These are phyloP conservation scores for Pharnaceum exiguum DNA, from an alignment of 148 eudicot genomes.

Conservation along the genomic window DNA sequence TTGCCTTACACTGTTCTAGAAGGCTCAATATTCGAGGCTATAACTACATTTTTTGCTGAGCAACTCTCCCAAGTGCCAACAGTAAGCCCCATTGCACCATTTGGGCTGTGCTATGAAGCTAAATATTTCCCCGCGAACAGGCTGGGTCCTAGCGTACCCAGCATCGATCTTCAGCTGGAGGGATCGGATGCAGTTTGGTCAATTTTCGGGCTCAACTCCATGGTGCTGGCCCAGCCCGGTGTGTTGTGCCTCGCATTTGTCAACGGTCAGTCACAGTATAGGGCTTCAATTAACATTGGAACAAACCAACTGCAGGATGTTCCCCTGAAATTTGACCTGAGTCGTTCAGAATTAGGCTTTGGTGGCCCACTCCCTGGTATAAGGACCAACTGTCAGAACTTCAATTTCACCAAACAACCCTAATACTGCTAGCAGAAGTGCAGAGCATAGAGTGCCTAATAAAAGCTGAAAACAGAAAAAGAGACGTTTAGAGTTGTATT, in stretches of 20 bases:
- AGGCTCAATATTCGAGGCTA: slow-evolving; percentile 16
- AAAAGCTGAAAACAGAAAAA: too few species aligned
- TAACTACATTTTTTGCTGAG: slow-evolving; percentile 13
- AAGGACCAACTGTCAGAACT: slow-evolving; percentile 11
- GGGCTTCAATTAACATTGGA: slow-evolving; percentile 28
- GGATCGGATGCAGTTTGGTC: too few species aligned
- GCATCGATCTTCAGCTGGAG: neutral
- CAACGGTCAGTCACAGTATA: slow-evolving; percentile 29
- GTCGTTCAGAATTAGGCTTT: slow-evolving; percentile 26
- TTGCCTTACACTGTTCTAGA: slow-evolving; percentile 28
- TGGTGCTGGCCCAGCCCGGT: slow-evolving; percentile 25
- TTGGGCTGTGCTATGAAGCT: neutral
- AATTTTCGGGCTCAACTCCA: slow-evolving; percentile 16
- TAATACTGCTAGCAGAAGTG: too few species aligned
- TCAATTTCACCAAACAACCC: slow-evolving; percentile 6
- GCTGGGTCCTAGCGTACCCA: neutral
- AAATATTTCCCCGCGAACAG: neutral
- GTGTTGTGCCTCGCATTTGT: slow-evolving; percentile 33
- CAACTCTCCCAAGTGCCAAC: slow-evolving; percentile 14
- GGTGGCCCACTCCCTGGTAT: slow-evolving; percentile 7
- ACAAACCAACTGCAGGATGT: slow-evolving; percentile 30
- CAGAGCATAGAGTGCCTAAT: too few species aligned
- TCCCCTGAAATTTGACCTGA: slow-evolving; percentile 29
- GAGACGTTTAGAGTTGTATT: too few species aligned
- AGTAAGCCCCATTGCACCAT: slow-evolving; percentile 15